A percentile compares a stretch with the other conserved stretches of the same genome.
phyloP scores from a whole-genome alignment of 1,284 basidiomycete species.

The Cerrena zonata region DNA sequence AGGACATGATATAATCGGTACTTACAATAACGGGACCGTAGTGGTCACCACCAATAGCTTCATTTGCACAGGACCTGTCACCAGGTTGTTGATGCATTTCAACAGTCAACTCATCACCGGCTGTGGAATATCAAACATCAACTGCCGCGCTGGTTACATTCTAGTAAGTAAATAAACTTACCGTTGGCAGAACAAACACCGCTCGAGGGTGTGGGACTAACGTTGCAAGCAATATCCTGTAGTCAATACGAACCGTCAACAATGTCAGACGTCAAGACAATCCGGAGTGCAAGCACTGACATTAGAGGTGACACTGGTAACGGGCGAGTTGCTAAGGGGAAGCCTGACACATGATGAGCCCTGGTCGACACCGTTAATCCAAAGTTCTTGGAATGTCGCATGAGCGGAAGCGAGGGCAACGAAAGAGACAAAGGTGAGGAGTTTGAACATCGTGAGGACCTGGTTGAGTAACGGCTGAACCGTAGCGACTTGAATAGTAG shows the following conservation, averaged over 20 bases:
- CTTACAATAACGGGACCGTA: constrained; percentile 21
- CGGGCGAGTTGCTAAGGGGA: constrained; percentile 42
- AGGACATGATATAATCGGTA: not conserved
- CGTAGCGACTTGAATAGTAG: not conserved
- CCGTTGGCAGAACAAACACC: constrained; percentile 32
- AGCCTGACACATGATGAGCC: constrained; percentile 36
- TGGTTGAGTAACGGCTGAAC: not conserved
- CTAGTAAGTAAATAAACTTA: constrained; percentile 18
- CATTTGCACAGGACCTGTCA: constrained; percentile 41
- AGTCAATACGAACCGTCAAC: not conserved
- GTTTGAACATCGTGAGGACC: not conserved
- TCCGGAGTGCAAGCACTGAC: too few relatives aligned
- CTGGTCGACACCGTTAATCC: constrained; percentile 36
- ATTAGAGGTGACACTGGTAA: constrained; percentile 25
- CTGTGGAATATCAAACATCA: constrained; percentile 19
- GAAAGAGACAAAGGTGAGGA: not conserved
- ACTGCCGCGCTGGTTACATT: not conserved
- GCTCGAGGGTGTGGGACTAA: constrained; percentile 1
- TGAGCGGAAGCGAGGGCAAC: constrained; percentile 33
- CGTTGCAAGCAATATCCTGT: constrained; percentile 46
- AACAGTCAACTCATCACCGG: constrained; percentile 42
- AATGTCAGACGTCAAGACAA: not conserved
- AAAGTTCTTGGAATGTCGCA: constrained; percentile 49
- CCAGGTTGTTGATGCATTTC: constrained; percentile 51
- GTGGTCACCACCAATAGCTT: constrained; percentile 31